phyloP scores from a whole-genome alignment of 163 green algal species.

The Scenedesmus sp. region DNA sequence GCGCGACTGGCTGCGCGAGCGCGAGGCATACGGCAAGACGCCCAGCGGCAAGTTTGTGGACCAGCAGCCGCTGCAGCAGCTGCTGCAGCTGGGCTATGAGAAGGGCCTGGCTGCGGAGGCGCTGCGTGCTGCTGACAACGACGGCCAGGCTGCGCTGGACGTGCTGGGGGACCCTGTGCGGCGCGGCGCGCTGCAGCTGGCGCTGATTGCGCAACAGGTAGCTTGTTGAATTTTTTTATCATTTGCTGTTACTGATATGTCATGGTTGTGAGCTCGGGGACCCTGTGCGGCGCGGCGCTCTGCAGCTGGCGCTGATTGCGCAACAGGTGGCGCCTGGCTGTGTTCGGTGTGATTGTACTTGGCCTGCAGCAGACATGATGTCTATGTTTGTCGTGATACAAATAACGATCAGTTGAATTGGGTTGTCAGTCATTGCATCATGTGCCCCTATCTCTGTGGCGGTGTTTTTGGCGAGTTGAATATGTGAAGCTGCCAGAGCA shows the following conservation, averaged over 20 bases:
- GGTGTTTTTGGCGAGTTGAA: no score
- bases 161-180: slow-evolving; percentile 41
- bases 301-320: no score
- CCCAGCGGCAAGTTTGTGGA: slow-evolving; percentile 57
- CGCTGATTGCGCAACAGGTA: slow-evolving; percentile 35
- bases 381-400: no score
- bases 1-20: slow-evolving; percentile 52
- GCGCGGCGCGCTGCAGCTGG: slow-evolving; percentile 46
- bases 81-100: slow-evolving; percentile 54
- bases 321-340: no score
- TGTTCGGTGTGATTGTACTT: no score
- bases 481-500: no score
- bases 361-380: no score
- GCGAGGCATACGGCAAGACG: slow-evolving; percentile 55
- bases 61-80: slow-evolving; percentile 46
- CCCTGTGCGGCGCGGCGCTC: no score
- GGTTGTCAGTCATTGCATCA: no score
- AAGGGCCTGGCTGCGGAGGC: slow-evolving; percentile 54
- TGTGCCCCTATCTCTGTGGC: no score
- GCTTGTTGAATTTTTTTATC: neutral
- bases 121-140: slow-evolving; percentile 54
- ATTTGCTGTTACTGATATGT: neutral
- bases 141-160: slow-evolving; percentile 51
- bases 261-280: neutral
- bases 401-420: no score